These are phyloP conservation scores for Pleurotus pulmonarius DNA, from an alignment of 768 basidiomycete species.

Conservation along the genomic window DNA sequence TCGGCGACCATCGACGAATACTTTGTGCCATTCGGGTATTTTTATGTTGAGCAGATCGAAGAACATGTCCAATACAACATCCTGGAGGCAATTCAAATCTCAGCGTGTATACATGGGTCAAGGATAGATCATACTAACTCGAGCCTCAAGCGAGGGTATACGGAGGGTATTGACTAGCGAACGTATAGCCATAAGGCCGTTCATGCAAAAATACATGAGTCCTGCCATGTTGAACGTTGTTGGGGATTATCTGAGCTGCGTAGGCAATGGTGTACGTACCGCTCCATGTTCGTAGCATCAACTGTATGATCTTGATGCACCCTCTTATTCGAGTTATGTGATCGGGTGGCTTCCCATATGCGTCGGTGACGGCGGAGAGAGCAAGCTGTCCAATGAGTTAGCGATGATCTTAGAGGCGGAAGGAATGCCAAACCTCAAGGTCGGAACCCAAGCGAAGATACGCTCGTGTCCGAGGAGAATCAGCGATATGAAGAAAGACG, in stretches of 20 bases:
- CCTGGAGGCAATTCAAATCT: slow-evolving; percentile 42
- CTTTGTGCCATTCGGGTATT: slow-evolving; percentile 88
- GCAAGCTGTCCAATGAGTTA: slow-evolving; percentile 52
- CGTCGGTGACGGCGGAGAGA: slow-evolving; percentile 87
- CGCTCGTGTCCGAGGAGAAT: slow-evolving; percentile 77
- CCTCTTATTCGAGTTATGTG: slow-evolving; percentile 79
- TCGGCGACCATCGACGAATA: slow-evolving; percentile 85
- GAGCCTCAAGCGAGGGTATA: slow-evolving; percentile 82
- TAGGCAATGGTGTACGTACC: slow-evolving; percentile 47
- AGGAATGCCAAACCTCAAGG: slow-evolving; percentile 64
- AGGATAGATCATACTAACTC: slow-evolving; percentile 47
- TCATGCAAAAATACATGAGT: slow-evolving; percentile 90
- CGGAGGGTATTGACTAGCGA: slow-evolving; percentile 81
- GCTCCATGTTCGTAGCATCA: slow-evolving; percentile 90
- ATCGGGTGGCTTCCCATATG: slow-evolving; percentile 78
- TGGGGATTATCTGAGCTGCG: neutral
- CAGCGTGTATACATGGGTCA: neutral
- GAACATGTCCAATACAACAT: slow-evolving; percentile 90
- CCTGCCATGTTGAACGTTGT: slow-evolving; percentile 37
- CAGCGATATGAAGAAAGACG: slow-evolving; percentile 79
- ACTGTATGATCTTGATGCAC: slow-evolving; percentile 71
- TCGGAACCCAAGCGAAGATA: slow-evolving; percentile 81
- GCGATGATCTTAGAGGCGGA: neutral
- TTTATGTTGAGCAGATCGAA: slow-evolving; percentile 92
- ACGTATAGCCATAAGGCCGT: slow-evolving; percentile 81